phyloP scores from a whole-genome alignment of 352 stramenopile species.

The Pythium volutum region DNA sequence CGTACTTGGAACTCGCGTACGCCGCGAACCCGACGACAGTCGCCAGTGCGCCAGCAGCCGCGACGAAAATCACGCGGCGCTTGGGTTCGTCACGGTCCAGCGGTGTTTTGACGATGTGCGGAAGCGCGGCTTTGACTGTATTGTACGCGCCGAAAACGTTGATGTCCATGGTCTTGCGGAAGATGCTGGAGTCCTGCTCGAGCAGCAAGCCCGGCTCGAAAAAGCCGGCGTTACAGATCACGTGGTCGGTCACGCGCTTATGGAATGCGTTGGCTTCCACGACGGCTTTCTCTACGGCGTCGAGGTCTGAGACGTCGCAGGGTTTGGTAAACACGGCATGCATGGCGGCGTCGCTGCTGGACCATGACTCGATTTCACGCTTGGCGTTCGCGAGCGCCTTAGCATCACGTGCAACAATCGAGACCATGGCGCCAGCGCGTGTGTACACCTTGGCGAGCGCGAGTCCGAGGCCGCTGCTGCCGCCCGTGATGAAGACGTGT shows the following conservation, averaged over 20 bases:
- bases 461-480: conserved; percentile 40
- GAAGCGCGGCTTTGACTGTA: conserved; percentile 49
- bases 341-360: conserved; percentile 12
- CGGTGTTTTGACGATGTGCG: conserved; percentile 52
- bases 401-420: conserved; percentile 37
- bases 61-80: conserved; percentile 60
- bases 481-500: conserved; percentile 55
- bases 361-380: conserved; percentile 9
- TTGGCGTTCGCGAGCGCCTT: conserved; percentile 21
- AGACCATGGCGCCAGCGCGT: conserved; percentile 39
- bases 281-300: conserved; percentile 38
- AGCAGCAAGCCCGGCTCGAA: conserved; percentile 43
- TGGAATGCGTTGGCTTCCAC: conserved; percentile 55
- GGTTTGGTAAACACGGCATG: conserved; percentile 34
- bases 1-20: conserved; percentile 90
- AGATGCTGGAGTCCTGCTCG: conserved; percentile 43
- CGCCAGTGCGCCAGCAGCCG: conserved; percentile 41
- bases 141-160: conserved; percentile 66
- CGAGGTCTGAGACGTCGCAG: conserved; percentile 40
- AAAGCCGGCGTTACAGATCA: conserved; percentile 44
- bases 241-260: conserved; percentile 46
- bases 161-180: conserved; percentile 44
- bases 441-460: conserved; percentile 59
- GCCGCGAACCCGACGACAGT: conserved; percentile 84
- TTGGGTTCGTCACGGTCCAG: conserved; percentile 15